Evolutionary conservation across 2,329 filamentous ascomycete genomes (phyloP).

Genomic region (Monosporascus sp.): DNA sequence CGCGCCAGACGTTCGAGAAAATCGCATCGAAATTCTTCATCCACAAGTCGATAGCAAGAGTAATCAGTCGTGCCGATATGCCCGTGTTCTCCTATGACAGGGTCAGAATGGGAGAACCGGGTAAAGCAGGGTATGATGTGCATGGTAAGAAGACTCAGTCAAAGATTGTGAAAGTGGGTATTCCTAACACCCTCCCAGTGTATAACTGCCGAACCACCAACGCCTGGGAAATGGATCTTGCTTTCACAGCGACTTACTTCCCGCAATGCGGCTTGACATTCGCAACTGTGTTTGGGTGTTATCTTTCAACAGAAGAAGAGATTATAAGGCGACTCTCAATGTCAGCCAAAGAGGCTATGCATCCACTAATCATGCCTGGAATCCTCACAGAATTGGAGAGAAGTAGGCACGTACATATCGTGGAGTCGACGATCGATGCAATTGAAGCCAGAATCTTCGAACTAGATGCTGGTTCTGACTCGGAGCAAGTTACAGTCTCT

Average conservation of each 20-base stretch:
- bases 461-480: constrained; percentile 5
- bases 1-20: constrained; percentile 6
- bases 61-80: constrained; percentile 18
- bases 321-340: constrained; percentile 11
- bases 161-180: neutral
- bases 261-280: constrained; percentile 15
- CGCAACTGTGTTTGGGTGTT: constrained; percentile 20
- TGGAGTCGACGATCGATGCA: constrained; percentile 14
- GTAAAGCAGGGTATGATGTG: constrained; percentile 1
- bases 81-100: constrained; percentile 15
- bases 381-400: constrained; percentile 28
- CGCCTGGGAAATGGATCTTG: constrained; percentile 20
- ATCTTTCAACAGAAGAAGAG: constrained; percentile 5
- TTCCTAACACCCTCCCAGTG: constrained; percentile 8
- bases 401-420: constrained; percentile 13
- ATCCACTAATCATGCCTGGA: constrained; percentile 24
- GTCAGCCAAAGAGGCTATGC: constrained; percentile 2
- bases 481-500: constrained; percentile 1
- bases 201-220: constrained; percentile 23
- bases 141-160: constrained; percentile 5
- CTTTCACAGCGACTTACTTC: constrained; percentile 20
- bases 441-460: constrained; percentile 19
- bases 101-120: constrained; percentile 4
- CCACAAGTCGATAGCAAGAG: constrained; percentile 16
- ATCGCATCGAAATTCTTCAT: constrained; percentile 13